Percentiles rank a stretch among this genome's conserved stretches.
These are phyloP conservation scores for Salix viminalis DNA, from an alignment of 345 rosid genomes.

Conservation along the genomic window DNA sequence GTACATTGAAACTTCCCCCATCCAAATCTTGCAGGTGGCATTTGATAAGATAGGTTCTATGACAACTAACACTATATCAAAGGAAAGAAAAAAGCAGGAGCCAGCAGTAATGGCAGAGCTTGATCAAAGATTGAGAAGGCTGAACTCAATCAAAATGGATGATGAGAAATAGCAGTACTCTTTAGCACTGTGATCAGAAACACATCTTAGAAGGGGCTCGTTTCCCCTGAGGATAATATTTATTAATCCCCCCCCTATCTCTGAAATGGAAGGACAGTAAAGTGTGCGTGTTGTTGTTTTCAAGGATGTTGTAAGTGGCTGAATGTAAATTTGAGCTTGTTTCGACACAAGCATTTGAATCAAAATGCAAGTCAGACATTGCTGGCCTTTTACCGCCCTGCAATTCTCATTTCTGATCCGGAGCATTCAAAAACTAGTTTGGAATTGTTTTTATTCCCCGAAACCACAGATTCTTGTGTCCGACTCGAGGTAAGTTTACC, in stretches of 20 bases:
- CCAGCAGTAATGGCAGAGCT: slow-evolving; percentile 98
- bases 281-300: slow-evolving; percentile 9
- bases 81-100: slow-evolving; percentile 96
- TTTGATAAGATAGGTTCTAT: slow-evolving; percentile 82
- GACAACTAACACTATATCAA: slow-evolving; percentile 91
- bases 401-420: background rate
- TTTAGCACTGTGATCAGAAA: background rate
- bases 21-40: slow-evolving; percentile 61
- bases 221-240: slow-evolving; percentile 10
- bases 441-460: background rate
- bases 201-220: slow-evolving; percentile 18
- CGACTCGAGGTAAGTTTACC: background rate
- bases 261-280: slow-evolving; percentile 6
- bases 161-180: slow-evolving; percentile 37
- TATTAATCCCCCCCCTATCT: background rate
- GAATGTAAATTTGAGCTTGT: slow-evolving; percentile 24
- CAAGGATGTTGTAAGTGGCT: slow-evolving; percentile 15
- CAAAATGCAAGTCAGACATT: slow-evolving; percentile 5
- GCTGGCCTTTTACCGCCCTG: slow-evolving; percentile 1
- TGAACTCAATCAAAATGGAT: slow-evolving; percentile 60
- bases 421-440: too few relatives aligned
- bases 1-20: background rate
- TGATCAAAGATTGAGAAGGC: slow-evolving; percentile 78
- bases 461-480: background rate
- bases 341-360: background rate